Evolutionary conservation across 2,329 filamentous ascomycete species (phyloP), one percentile per base, ranked within the genome.

Genomic region (Sclerotinia glacialis): DNA sequence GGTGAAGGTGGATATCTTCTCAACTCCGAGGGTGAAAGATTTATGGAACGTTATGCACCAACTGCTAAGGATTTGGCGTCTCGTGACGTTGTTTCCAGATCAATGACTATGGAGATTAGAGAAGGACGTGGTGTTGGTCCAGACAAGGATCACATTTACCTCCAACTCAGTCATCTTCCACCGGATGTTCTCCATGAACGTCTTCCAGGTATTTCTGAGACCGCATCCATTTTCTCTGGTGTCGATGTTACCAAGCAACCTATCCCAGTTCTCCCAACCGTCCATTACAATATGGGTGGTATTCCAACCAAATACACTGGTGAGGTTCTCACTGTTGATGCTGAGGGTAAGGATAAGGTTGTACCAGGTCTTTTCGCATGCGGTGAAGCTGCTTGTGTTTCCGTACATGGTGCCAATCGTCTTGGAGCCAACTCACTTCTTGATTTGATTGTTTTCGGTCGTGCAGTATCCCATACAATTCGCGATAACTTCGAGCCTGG

Each of bases 381-480:
- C 3, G 81, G 81, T 50, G 81, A 83, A 71, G 78, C 78, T 34
- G 80, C 81, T 0, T 82, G 79, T 69, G 81, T 83, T 0, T 80
- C 78, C 47, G 81, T 83, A 0, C 81, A 83, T 63, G 80, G 81
- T 1, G 79, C 80, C 23, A 83, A 83, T 49, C 74, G 81, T 37
- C 73, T 82, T 0, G 81, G 80, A 5, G 81, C 81, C 1, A 83
- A 83, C 67, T 81, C 79, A 1, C 74, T 83, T 8, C 77, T 83
- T 6, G 81, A 83, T 66, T 80, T 83, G 64, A 79, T 83, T 6
- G 81, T 83, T 2, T 83, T 83, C 58, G 81, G 81, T 26, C 77
- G 81, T 46, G 81, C 81, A 72, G 94, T 98, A 70, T 95, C 93
- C 67, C 94, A 97, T 85, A 96, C 92, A 69, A 96, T 98, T 81